A percentile compares a stretch with the other conserved stretches of the same genome.
phyloP scores from a whole-genome alignment of 2,329 filamentous ascomycete genomes.

The Trichoderma hamatum region DNA sequence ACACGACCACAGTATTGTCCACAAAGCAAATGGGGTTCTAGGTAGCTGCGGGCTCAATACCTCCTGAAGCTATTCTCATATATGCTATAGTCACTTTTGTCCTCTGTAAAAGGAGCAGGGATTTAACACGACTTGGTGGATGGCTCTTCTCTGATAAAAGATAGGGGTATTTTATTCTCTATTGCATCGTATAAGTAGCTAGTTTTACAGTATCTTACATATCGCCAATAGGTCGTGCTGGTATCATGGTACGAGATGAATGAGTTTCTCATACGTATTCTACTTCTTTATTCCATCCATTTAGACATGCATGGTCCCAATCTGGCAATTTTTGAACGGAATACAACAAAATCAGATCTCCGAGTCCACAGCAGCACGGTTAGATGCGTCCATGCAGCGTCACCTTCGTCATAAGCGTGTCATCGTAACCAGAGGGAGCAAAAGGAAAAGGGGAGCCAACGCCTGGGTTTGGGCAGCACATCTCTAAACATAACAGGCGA shows the following conservation, averaged over 20 bases:
- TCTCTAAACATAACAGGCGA: not conserved
- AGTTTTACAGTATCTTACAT: not conserved
- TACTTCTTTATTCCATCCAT: not conserved
- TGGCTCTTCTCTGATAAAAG: not conserved
- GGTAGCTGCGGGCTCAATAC: not conserved
- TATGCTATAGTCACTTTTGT: not conserved
- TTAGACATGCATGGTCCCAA: not conserved
- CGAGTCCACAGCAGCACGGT: constrained; percentile 19
- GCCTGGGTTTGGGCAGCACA: not conserved
- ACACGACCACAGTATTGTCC: not conserved
- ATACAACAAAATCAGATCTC: constrained; percentile 24
- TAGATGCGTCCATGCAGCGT: constrained; percentile 22
- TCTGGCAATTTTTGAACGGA: not conserved
- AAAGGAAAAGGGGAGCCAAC: not conserved
- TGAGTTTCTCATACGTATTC: not conserved
- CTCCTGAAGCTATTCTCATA: not conserved
- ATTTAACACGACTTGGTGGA: not conserved
- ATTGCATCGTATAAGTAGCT: not conserved
- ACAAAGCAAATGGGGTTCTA: not conserved
- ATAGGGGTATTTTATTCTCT: not conserved
- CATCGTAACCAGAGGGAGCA: not conserved
- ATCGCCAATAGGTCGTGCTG: not conserved
- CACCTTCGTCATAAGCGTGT: not conserved
- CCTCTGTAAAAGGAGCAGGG: not conserved
- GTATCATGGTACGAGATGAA: not conserved